Evolutionary conservation across 2,329 filamentous ascomycete species (phyloP), one percentile per base, ranked within the genome.

Genomic region (Gliomastix tumulicola): DNA sequence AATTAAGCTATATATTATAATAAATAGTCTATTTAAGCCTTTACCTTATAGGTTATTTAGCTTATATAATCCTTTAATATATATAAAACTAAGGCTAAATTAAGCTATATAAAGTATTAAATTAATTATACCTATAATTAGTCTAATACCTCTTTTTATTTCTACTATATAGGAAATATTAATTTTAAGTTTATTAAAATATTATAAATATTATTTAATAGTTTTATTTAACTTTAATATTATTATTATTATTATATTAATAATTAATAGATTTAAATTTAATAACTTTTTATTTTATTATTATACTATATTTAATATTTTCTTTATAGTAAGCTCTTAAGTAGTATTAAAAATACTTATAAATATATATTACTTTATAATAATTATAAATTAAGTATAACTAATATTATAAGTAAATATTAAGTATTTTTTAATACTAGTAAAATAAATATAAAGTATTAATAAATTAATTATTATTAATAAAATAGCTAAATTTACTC

Each of bases 61-160:
- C n/a, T 39, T 36, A 30, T 39, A 39, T 30, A 19, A 5, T 20
- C 13, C 21, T 35, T 20, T 30, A 39, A 11, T 35, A 36, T 31
- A n/a, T 36, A 30, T 13, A 36, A 28, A 15, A 18, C 9, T 17
- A 12, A 31, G 30, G 9, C 11, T 17, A 28, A 30, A 30, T 30
- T 30, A 30, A 31, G 30, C 10, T 30, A 30, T 16, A 36, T 36
- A 36, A 15, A 18, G n/a, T 17, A 36, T 36, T 10, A 30, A 36
- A 30, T 28, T 36, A 36, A 19, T 32, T 9, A 30, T 30, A 36
- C n/a, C n/a, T n/a, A n/a, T n/a, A n/a, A n/a, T n/a, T n/a, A n/a
- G 12, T 17, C 7, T 36, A 30, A 18, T 36, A 30, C 31, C 7
- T n/a, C n/a, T n/a, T n/a, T n/a, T n/a, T n/a, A n/a, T n/a, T n/a